Evolutionary conservation across 2,329 filamentous ascomycete genomes (phyloP).

Genomic region (Elsinoe batatas): DNA sequence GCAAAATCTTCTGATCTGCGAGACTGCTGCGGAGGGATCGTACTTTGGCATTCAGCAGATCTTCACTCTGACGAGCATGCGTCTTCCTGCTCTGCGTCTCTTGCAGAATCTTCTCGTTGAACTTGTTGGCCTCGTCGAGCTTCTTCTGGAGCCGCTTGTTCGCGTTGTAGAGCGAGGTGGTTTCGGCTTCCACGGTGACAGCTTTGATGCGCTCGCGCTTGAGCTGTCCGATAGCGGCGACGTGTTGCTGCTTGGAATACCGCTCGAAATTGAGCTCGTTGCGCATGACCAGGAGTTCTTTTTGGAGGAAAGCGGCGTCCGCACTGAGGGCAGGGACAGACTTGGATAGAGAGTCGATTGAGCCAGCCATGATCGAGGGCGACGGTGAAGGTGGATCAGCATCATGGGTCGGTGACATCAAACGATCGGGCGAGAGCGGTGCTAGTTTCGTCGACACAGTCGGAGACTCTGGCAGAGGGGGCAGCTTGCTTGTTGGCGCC

Average conservation of each 20-base stretch:
- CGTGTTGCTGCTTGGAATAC: constrained; percentile 74
- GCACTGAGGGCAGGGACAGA: constrained; percentile 9
- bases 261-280: constrained; percentile 78
- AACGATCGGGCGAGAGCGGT: constrained; percentile 1
- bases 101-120: constrained; percentile 59
- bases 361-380: constrained; percentile 4
- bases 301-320: constrained; percentile 50
- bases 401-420: not conserved
- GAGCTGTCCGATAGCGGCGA: constrained; percentile 69
- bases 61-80: constrained; percentile 69
- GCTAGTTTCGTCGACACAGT: constrained; percentile 21
- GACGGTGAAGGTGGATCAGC: constrained; percentile 1
- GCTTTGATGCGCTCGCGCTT: constrained; percentile 65
- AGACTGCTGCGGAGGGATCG: constrained; percentile 58
- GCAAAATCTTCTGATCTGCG: constrained; percentile 46
- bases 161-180: constrained; percentile 67
- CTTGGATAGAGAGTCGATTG: constrained; percentile 6
- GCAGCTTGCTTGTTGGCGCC: constrained; percentile 37
- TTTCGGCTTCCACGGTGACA: constrained; percentile 70
- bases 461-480: constrained; percentile 33
- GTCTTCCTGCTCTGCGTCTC: constrained; percentile 63
- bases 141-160: constrained; percentile 65
- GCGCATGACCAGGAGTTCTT: constrained; percentile 63
- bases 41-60: constrained; percentile 57
- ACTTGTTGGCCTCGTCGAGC: constrained; percentile 61